Base-by-base conservation (phyloP, 2,329 filamentous ascomycete genomes). In the Aspergillus transmontanensis region DNA sequence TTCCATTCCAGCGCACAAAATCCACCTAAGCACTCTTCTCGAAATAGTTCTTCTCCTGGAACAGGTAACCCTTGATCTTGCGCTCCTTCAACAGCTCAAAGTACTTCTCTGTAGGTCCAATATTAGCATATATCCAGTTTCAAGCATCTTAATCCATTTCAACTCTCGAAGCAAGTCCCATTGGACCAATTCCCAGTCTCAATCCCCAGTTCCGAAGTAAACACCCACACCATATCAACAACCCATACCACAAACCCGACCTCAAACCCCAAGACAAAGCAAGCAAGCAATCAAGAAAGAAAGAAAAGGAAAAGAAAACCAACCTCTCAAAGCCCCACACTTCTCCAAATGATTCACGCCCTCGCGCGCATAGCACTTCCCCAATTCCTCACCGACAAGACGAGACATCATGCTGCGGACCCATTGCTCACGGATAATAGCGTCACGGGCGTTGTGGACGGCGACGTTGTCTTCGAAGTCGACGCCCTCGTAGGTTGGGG, bases 261-360 rank as follows among this genome's bases (percentile, higher is more conserved):
- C 34, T 6, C 34, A n/a, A 58, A 6, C 26, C 39, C 39, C 51
- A 54, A 36, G 12, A 36, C 34, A 36, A 36, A 36, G 12, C 14
- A 30, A 60, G 16, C 55, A 53, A 46, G 28, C 21, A 56, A 12
- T 12, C 36, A 60, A 41, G 21, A 57, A 54, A 41, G 21, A 57
- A 54, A 48, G 48, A 53, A 56, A 32, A 74, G 55, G 58, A 46
- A 54, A 57, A 36, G 73, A 56, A 63, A 50, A 78, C 84, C 74
- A 76, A 89, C 87, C 87, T 85, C 87, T 83, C 79, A 89, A 78
- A 73, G 83, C 82, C 69, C 86, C 87, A 74, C 87, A 90, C 78
- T 89, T 89, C 83, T 89, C 87, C 71, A 90, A 76, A 76, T 90
- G 87, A 73, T 89, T 89, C 59, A 89, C 86, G 10, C 87, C 87